phyloP scores from a whole-genome alignment of 345 rosid species.

The Ceriops zippeliana region DNA sequence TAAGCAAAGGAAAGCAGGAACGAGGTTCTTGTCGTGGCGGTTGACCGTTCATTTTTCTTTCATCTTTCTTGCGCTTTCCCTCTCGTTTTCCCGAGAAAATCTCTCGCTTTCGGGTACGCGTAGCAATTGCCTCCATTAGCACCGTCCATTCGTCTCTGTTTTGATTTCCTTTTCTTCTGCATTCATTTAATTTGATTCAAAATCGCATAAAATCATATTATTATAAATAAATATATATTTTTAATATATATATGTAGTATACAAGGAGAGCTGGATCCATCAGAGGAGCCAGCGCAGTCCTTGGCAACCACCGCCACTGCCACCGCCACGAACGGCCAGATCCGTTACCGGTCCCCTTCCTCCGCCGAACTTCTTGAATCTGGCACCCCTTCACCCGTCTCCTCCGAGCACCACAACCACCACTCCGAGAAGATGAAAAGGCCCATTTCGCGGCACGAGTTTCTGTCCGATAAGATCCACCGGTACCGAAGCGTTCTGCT shows the following conservation, averaged over 20 bases:
- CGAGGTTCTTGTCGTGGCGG: no score
- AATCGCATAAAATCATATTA: no score
- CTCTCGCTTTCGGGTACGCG: no score
- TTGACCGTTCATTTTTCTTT: no score
- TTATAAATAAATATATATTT: no score
- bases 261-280: conserved; percentile 75
- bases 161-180: no score
- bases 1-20: no score
- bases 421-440: conserved; percentile 52
- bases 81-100: background rate
- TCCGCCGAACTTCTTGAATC: conserved; percentile 20
- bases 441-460: conserved; percentile 42
- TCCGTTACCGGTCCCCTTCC: conserved; percentile 79
- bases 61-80: background rate
- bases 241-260: conserved; percentile 18
- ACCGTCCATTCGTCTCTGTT: no score
- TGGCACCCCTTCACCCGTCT: conserved; percentile 16
- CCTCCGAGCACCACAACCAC: conserved; percentile 32
- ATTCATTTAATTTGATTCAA: no score
- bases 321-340: conserved; percentile 66
- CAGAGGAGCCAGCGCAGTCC: conserved; percentile 68
- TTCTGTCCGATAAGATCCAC: conserved; percentile 75
- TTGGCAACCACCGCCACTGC: conserved; percentile 50
- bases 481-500: conserved; percentile 58
- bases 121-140: no score